Percentiles rank a stretch among this genome's conserved stretches.
phyloP scores from a whole-genome alignment of 2,329 filamentous ascomycete genomes.

The Botrytis paeoniae region DNA sequence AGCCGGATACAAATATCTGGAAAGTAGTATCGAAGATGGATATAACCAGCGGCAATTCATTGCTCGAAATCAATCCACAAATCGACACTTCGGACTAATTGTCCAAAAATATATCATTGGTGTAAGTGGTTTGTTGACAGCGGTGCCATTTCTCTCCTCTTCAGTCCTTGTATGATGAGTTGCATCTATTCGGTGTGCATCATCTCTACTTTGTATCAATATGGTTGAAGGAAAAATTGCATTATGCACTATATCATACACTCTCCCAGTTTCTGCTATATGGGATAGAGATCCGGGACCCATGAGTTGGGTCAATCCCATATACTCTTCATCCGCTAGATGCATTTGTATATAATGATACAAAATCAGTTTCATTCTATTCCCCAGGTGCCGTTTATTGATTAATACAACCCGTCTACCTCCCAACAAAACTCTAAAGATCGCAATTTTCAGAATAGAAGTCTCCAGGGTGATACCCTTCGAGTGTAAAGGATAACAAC shows the following conservation, averaged over 20 bases:
- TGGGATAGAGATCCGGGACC: not conserved
- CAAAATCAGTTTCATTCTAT: not conserved
- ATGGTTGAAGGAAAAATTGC: not conserved
- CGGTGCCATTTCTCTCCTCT: too few species aligned
- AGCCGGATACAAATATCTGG: not conserved
- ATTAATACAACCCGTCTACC: too few species aligned
- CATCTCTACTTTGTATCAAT: not conserved
- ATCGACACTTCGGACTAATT: too few species aligned
- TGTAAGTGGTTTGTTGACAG: too few species aligned
- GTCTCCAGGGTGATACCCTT: too few species aligned
- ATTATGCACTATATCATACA: not conserved
- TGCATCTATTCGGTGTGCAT: not conserved
- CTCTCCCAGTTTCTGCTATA: not conserved
- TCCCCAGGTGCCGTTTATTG: rapidly evolving
- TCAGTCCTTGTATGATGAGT: not conserved
- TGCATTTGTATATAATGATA: not conserved
- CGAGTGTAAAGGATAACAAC: not conserved
- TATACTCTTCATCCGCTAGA: too few species aligned
- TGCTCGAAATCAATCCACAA: not conserved
- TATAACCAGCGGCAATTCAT: not conserved
- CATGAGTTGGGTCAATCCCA: not conserved
- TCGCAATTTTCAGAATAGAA: not conserved
- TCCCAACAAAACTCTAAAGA: not conserved
- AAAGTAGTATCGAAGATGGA: not conserved
- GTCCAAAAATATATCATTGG: too few species aligned